phyloP scores from a whole-genome alignment of 768 basidiomycete species.

The Suillus ampliporus region DNA sequence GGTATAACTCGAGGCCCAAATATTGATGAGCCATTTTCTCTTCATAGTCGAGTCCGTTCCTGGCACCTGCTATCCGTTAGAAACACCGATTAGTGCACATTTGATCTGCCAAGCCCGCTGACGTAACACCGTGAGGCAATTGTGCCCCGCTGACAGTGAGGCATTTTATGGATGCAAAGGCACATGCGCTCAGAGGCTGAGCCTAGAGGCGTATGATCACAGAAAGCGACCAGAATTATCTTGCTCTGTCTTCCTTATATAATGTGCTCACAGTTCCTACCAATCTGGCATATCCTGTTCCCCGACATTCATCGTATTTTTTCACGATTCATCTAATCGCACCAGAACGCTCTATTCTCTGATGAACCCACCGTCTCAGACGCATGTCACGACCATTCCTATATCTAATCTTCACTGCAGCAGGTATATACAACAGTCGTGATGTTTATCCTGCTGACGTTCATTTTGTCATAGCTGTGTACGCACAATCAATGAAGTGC shows the following conservation, averaged over 20 bases:
- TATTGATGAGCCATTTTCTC: too few relatives aligned
- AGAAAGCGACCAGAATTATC: constrained; percentile 6
- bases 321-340: neutral
- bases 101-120: neutral
- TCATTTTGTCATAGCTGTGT: constrained; percentile 46
- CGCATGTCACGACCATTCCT: constrained; percentile 37
- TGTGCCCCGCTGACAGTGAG: constrained; percentile 22
- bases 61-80: too few relatives aligned
- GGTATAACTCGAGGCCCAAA: too few relatives aligned
- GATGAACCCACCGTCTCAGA: constrained; percentile 11
- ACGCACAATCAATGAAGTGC: constrained; percentile 47
- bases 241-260: neutral
- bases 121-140: constrained; percentile 21
- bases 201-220: neutral
- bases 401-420: constrained; percentile 57
- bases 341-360: neutral
- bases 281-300: neutral
- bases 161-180: constrained; percentile 28
- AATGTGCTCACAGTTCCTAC: neutral
- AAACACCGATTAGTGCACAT: too few relatives aligned
- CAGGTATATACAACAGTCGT: constrained; percentile 38
- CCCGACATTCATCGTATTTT: neutral
- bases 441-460: neutral
- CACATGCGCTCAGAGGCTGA: constrained; percentile 23
- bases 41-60: too few relatives aligned